These are phyloP conservation scores for Diaporthe eres DNA, from an alignment of 2,329 filamentous ascomycete species.

Conservation along the genomic window DNA sequence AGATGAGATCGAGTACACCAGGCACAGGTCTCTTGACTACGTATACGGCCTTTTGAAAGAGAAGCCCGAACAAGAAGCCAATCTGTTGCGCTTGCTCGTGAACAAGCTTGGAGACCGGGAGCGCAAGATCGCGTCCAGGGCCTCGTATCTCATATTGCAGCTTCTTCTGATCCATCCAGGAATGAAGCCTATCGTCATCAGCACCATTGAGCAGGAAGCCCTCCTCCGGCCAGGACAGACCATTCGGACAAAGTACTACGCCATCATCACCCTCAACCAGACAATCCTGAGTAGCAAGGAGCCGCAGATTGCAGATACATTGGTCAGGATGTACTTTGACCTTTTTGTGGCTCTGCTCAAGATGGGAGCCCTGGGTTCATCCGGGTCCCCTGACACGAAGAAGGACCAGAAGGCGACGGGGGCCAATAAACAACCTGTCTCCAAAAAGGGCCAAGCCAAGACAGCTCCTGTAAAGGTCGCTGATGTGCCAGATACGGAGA, in stretches of 20 bases:
- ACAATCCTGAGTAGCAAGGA: slow-evolving; percentile 91
- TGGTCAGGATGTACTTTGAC: slow-evolving; percentile 93
- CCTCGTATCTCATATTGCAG: slow-evolving; percentile 94
- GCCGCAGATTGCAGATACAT: slow-evolving; percentile 81
- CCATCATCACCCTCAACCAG: slow-evolving; percentile 96
- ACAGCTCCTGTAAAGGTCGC: slow-evolving; percentile 53
- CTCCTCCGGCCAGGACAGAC: slow-evolving; percentile 90
- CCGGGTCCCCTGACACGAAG: slow-evolving; percentile 56
- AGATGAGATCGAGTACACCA: slow-evolving; percentile 95
- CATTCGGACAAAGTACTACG: slow-evolving; percentile 92
- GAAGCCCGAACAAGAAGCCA: slow-evolving; percentile 97
- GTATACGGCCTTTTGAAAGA: slow-evolving; percentile 93
- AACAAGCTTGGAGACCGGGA: slow-evolving; percentile 98
- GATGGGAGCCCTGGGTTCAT: slow-evolving; percentile 59
- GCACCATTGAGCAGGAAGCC: slow-evolving; percentile 87
- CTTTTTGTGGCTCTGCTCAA: slow-evolving; percentile 89
- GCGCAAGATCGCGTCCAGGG: slow-evolving; percentile 93
- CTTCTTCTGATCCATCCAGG: slow-evolving; percentile 89
- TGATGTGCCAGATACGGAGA: slow-evolving; percentile 70
- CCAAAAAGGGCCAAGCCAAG: slow-evolving; percentile 47
- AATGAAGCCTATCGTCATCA: slow-evolving; percentile 93
- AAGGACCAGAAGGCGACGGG: slow-evolving; percentile 58
- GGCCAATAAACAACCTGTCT: slow-evolving; percentile 49
- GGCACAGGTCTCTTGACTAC: slow-evolving; percentile 89
- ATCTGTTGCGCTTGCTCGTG: slow-evolving; percentile 89